These are phyloP conservation scores for Mycocentrospora acerina DNA, from an alignment of 2,329 filamentous ascomycete genomes.

Conservation along the genomic window DNA sequence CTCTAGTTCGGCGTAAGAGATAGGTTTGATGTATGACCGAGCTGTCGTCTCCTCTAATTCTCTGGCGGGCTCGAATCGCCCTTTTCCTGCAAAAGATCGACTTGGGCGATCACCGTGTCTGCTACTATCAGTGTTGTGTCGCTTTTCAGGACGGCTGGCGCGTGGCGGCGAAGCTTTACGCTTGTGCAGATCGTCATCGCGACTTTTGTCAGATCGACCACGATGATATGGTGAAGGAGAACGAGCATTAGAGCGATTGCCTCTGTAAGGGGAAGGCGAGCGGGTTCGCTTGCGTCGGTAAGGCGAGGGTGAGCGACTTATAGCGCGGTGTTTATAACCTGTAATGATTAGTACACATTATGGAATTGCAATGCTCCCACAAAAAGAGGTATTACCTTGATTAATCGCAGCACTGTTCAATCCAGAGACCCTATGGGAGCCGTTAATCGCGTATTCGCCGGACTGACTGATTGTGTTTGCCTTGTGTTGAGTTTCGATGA, in stretches of 20 bases:
- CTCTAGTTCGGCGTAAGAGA: conserved; percentile 40
- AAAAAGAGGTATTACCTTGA: conserved; percentile 11
- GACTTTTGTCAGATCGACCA: conserved; percentile 24
- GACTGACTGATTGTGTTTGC: conserved; percentile 36
- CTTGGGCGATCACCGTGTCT: conserved; percentile 60
- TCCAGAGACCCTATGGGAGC: conserved; percentile 33
- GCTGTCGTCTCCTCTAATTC: conserved; percentile 11
- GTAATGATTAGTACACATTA: conserved; percentile 3
- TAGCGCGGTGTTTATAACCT: conserved; percentile 21
- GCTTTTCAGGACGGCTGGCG: conserved; percentile 55
- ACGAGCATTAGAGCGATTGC: conserved; percentile 20
- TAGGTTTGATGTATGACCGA: conserved; percentile 20
- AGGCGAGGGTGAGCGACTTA: conserved; percentile 36
- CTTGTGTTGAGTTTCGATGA: conserved; percentile 31
- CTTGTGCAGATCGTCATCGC: conserved; percentile 31
- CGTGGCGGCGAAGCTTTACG: conserved; percentile 45
- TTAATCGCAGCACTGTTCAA: conserved; percentile 30
- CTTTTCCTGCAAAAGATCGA: conserved; percentile 58
- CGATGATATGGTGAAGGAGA: conserved; percentile 33
- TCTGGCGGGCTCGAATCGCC: conserved; percentile 8
- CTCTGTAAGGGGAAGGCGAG: conserved; percentile 33
- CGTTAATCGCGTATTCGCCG: conserved; percentile 37
- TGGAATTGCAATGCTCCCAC: not conserved
- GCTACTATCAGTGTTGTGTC: conserved; percentile 45
- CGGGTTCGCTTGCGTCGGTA: conserved; percentile 25